A percentile compares a stretch with the other conserved stretches of the same genome.
Evolutionary conservation across 2,329 filamentous ascomycete genomes (phyloP).

Genomic region (Pseudogymnoascus verrucosus): DNA sequence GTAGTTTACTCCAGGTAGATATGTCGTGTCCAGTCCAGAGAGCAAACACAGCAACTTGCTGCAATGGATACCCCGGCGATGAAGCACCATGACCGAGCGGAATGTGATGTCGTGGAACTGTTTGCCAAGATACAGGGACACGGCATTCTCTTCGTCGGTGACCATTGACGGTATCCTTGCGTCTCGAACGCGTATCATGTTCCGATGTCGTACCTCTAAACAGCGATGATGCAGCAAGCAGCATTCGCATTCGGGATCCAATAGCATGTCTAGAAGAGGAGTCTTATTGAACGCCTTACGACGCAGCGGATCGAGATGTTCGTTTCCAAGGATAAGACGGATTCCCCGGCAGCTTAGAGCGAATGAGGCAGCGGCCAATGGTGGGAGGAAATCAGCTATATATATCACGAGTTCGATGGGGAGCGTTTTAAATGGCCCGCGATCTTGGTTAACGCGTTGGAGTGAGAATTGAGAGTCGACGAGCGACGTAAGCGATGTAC

Average conservation of each 20-base stretch:
- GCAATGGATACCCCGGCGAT: background rate
- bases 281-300: background rate
- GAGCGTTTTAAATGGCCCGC: background rate
- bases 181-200: background rate
- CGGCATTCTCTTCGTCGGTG: background rate
- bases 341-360: background rate
- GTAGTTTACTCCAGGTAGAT: background rate
- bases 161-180: background rate
- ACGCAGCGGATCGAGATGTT: background rate
- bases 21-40: background rate
- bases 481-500: background rate
- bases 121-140: background rate
- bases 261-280: background rate
- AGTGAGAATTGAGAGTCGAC: background rate
- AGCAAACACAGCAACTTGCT: background rate
- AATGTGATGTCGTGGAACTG: background rate
- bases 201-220: background rate
- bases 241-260: background rate
- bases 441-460: background rate
- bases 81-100: background rate
- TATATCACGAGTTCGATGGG: background rate
- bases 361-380: background rate
- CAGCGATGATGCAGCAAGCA: background rate
- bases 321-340: background rate
- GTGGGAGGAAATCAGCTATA: background rate